Conservation (phyloP, 306 rosid genomes). For the Gleditsia sinensis region DNA sequence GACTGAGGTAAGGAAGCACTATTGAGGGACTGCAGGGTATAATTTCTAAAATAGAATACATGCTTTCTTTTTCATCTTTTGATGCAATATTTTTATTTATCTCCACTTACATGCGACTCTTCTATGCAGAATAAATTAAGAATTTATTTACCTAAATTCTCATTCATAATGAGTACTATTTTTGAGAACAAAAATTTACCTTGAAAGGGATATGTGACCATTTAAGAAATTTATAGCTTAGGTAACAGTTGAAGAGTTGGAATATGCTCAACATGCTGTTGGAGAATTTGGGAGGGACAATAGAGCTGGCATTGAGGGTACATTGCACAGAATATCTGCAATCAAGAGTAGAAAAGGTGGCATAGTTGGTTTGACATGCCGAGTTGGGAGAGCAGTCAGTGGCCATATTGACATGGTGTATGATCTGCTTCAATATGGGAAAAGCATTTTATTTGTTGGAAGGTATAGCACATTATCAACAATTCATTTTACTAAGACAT, state of each 20-base stretch:
- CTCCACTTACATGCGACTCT: not conserved
- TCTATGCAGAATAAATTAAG: not conserved
- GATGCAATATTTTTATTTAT: not conserved
- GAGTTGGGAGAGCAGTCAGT: conserved; percentile 64
- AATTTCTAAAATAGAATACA: conserved; percentile 8
- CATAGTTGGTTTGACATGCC: conserved; percentile 71
- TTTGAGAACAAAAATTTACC: not conserved
- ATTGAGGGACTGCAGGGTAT: not conserved
- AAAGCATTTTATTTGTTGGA: conserved; percentile 75
- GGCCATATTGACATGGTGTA: conserved; percentile 69
- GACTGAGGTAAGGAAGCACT: conserved; percentile 45
- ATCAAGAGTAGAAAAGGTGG: conserved; percentile 63
- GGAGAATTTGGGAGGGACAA: conserved; percentile 74
- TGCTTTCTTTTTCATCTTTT: not conserved
- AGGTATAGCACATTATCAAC: conserved; percentile 39
- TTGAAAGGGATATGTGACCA: conserved; percentile 22
- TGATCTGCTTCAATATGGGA: conserved; percentile 70
- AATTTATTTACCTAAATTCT: not conserved
- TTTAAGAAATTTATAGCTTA: conserved; percentile 40
- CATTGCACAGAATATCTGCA: conserved; percentile 75
- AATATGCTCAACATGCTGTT: conserved; percentile 61
- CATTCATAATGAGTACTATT: not conserved
- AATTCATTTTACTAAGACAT: not conserved
- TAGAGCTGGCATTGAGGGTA: conserved; percentile 81
- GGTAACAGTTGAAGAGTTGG: conserved; percentile 71